A percentile compares a stretch with the other conserved stretches of the same genome.
phyloP scores from a whole-genome alignment of 495 filamentous ascomycete genomes.

The Trypethelium eluteriae region DNA sequence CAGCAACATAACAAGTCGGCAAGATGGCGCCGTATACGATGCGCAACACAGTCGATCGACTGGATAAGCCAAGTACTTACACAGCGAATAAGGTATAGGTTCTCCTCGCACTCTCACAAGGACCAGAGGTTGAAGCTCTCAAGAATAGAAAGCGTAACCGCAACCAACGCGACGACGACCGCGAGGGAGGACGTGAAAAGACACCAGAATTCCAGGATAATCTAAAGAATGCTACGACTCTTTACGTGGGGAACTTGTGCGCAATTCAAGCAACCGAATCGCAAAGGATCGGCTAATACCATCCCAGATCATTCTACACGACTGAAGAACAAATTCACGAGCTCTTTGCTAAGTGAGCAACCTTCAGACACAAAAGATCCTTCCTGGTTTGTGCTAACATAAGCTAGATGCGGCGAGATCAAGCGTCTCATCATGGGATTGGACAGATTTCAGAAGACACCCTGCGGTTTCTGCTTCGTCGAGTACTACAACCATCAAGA shows the following conservation, averaged over 20 bases:
- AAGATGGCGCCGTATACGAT: constrained; percentile 29
- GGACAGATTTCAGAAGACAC: constrained; percentile 92
- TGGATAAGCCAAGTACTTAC: constrained; percentile 86
- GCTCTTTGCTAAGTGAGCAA: constrained; percentile 72
- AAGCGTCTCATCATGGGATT: constrained; percentile 98
- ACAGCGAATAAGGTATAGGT: constrained; percentile 62
- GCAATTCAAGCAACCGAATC: constrained; percentile 28
- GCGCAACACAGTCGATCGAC: constrained; percentile 68
- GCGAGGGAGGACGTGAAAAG: constrained; percentile 43
- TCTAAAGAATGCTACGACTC: constrained; percentile 78
- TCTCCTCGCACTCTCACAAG: neutral
- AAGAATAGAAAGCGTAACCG: constrained; percentile 64
- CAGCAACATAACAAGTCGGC: constrained; percentile 5
- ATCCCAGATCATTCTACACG: constrained; percentile 88
- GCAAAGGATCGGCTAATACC: constrained; percentile 5
- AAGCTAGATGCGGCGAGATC: constrained; percentile 75
- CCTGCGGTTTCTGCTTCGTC: constrained; percentile 98
- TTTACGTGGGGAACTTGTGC: constrained; percentile 96
- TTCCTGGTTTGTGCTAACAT: neutral
- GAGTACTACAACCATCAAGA: constrained; percentile 98
- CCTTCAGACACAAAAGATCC: neutral
- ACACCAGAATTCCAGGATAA: constrained; percentile 51
- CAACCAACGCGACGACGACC: constrained; percentile 47
- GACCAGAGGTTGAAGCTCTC: neutral
- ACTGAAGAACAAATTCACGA: constrained; percentile 99